These are phyloP conservation scores for Helminthosporium solani DNA, from an alignment of 2,329 filamentous ascomycete genomes.

Conservation along the genomic window DNA sequence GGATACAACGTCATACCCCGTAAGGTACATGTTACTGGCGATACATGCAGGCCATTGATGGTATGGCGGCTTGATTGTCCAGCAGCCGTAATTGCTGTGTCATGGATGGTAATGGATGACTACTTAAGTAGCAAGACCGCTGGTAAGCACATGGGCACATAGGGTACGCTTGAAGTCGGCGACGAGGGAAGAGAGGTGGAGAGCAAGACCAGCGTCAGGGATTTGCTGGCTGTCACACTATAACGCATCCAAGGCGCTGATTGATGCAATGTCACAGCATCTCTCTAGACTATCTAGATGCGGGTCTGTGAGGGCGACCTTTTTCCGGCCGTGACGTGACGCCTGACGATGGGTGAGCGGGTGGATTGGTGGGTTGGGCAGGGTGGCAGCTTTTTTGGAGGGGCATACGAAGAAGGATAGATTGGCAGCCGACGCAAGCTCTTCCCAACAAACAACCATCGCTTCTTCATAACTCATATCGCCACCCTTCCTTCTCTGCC, in stretches of 20 bases:
- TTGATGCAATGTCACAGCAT: constrained; percentile 22
- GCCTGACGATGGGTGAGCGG: constrained; percentile 33
- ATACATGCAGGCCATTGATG: too few relatives aligned
- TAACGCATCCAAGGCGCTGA: constrained; percentile 23
- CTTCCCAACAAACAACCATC: constrained; percentile 21
- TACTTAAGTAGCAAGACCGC: too few relatives aligned
- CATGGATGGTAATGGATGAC: too few relatives aligned
- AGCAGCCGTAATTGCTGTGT: neutral
- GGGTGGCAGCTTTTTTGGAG: constrained; percentile 8
- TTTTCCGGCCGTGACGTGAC: constrained; percentile 30
- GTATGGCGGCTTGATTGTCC: neutral
- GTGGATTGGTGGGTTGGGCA: neutral
- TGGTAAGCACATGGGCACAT: too few relatives aligned
- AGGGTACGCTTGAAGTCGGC: neutral
- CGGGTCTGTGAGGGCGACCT: constrained; percentile 19
- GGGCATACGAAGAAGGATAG: constrained; percentile 5
- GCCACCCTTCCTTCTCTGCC: constrained; percentile 4
- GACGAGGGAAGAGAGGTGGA: neutral
- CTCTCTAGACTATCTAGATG: too few relatives aligned
- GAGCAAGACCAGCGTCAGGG: neutral
- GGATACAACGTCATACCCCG: too few relatives aligned
- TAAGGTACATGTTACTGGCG: too few relatives aligned
- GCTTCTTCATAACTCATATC: constrained; percentile 3
- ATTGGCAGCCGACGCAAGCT: neutral
- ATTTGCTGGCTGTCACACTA: constrained; percentile 7